A percentile compares a stretch with the other conserved stretches of the same genome.
phyloP scores from a whole-genome alignment of 1,139 yeast genomes.

The Lodderomyces parapsilosis region DNA sequence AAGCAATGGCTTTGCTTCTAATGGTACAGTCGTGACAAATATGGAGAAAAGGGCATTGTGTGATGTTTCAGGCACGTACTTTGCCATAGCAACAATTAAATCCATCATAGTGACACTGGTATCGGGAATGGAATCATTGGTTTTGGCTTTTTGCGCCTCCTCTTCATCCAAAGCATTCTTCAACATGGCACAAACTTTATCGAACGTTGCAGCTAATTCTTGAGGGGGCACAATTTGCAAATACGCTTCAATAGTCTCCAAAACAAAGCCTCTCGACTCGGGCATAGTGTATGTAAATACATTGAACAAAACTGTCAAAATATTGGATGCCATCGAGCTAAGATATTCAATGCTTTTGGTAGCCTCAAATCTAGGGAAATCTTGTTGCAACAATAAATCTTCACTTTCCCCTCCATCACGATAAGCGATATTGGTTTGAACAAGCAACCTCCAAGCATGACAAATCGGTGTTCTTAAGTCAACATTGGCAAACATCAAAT shows the following conservation, averaged over 20 bases:
- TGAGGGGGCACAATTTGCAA: conserved; percentile 65
- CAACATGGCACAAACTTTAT: conserved; percentile 79
- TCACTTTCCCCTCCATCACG: conserved; percentile 51
- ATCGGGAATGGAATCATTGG: conserved; percentile 36
- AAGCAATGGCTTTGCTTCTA: conserved; percentile 58
- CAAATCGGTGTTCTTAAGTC: conserved; percentile 78
- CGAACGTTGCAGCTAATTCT: conserved; percentile 74
- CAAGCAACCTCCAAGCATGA: conserved; percentile 73
- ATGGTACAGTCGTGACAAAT: conserved; percentile 64
- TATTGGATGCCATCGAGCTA: conserved; percentile 64
- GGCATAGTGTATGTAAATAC: conserved; percentile 85
- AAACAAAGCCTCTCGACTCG: conserved; percentile 77
- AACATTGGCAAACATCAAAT: conserved; percentile 69
- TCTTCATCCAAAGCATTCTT: conserved; percentile 75
- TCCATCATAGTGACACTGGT: conserved; percentile 88
- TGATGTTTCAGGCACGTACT: conserved; percentile 69
- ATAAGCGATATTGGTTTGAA: conserved; percentile 71
- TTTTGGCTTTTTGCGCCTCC: conserved; percentile 28
- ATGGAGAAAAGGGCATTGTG: conserved; percentile 76
- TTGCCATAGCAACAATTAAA: conserved; percentile 80
- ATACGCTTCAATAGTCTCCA: conserved; percentile 83
- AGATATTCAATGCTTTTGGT: conserved; percentile 58
- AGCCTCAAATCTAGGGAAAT: conserved; percentile 59
- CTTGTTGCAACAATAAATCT: conserved; percentile 58
- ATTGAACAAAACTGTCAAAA: conserved; percentile 85